Percentiles rank a stretch among this genome's conserved stretches.
These are phyloP conservation scores for Suhomyces bolitotheri DNA, from an alignment of 1,139 yeast genomes.

Conservation along the genomic window DNA sequence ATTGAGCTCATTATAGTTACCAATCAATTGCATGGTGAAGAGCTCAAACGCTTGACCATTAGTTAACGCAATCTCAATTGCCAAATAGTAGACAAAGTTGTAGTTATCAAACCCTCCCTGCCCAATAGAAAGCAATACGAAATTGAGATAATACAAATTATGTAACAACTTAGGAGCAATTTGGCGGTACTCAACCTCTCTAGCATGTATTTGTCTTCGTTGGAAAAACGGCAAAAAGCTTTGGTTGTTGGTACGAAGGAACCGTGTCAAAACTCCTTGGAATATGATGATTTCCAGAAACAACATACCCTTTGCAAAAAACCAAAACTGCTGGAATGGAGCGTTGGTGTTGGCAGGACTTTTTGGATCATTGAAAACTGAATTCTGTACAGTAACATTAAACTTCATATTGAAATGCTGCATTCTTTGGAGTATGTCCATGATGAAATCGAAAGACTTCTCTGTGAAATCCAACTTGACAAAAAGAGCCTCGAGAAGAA, in stretches of 20 bases:
- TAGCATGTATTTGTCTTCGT: conserved; percentile 5
- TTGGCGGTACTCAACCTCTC: conserved; percentile 27
- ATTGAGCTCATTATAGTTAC: conserved; percentile 40
- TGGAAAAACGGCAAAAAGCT: conserved; percentile 14
- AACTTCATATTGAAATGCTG: conserved; percentile 30
- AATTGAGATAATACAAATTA: conserved; percentile 54
- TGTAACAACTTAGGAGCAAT: conserved; percentile 42
- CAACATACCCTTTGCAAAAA: conserved; percentile 42
- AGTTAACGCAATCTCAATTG: conserved; percentile 46
- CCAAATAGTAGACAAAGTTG: conserved; percentile 59
- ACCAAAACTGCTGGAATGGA: conserved; percentile 34
- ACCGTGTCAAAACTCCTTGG: conserved; percentile 54
- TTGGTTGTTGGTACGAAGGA: conserved; percentile 21
- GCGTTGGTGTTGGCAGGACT: conserved; percentile 15
- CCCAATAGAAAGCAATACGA: conserved; percentile 60
- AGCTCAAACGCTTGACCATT: conserved; percentile 33
- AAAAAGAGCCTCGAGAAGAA: conserved; percentile 42
- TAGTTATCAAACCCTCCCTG: conserved; percentile 71
- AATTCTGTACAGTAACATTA: conserved; percentile 24
- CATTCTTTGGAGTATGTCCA: conserved; percentile 23
- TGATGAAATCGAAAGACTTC: conserved; percentile 23
- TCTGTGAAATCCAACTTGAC: conserved; percentile 21
- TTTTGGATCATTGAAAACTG: conserved; percentile 23
- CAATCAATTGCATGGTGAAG: conserved; percentile 42
- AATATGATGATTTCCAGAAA: conserved; percentile 56